These are phyloP conservation scores for Aureobasidium sp. DNA, from an alignment of 2,329 filamentous ascomycete species.

Conservation along the genomic window DNA sequence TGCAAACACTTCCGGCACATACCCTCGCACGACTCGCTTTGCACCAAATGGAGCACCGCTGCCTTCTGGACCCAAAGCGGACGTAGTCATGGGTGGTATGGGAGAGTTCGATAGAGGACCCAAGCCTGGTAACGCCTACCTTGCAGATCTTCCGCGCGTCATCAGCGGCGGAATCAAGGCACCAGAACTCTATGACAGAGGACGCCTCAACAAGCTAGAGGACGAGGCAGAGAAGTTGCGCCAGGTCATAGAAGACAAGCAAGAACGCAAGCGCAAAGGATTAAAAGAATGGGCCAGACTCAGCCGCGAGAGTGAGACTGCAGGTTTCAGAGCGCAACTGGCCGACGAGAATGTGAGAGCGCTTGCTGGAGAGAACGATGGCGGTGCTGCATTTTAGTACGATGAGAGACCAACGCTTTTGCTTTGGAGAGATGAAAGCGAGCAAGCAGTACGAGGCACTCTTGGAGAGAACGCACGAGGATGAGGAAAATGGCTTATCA, in stretches of 20 bases:
- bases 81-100: background rate
- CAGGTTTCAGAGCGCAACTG: constrained; percentile 36
- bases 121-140: constrained; percentile 21
- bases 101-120: background rate
- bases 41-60: constrained; percentile 17
- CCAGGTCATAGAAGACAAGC: constrained; percentile 38
- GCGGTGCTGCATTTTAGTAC: constrained; percentile 22
- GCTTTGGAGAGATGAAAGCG: background rate
- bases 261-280: constrained; percentile 33
- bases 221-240: constrained; percentile 39
- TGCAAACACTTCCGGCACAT: constrained; percentile 36
- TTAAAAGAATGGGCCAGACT: constrained; percentile 39
- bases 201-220: constrained; percentile 36
- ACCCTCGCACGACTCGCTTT: constrained; percentile 40
- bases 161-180: constrained; percentile 36
- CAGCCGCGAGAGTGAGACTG: constrained; percentile 35
- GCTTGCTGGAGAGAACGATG: constrained; percentile 32
- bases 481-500: constrained; percentile 10
- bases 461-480: background rate
- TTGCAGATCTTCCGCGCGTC: constrained; percentile 36
- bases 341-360: constrained; percentile 38
- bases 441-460: background rate
- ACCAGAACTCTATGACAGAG: constrained; percentile 34
- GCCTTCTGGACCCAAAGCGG: constrained; percentile 12
- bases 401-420: background rate